Evolutionary conservation across 2,329 filamentous ascomycete species (phyloP), one percentile per base, ranked within the genome.

Genomic region (Fusarium sacchari): DNA sequence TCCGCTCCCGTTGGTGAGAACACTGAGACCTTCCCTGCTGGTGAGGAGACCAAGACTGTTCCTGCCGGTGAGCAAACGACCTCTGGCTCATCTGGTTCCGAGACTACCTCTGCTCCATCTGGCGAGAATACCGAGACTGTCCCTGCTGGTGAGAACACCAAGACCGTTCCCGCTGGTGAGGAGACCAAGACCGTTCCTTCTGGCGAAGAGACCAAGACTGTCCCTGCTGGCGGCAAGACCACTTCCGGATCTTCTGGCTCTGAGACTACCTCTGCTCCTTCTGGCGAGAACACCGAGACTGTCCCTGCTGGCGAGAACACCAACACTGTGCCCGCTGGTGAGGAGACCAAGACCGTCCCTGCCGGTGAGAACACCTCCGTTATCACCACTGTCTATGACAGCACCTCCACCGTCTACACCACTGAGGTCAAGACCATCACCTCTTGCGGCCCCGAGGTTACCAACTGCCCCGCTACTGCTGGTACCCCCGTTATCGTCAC

Each of bases 351-450:
- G 32, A 60, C 71, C 15, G 65, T 64, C 3, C 72, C 73, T 8
- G 49, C 69, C 43, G 53, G 44, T 24, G 70, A 64, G 46, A 64
- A 72, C 56, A 75, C 62, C 40, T 74, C 75, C 59, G 71, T 77
- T 58, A 82, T 80, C 66, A 84, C 82, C 75, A 68, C 66, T 20
- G 66, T 68, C 57, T 86, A 83, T 78, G 78, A 84, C 74, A 84
- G 80, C 72, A 85, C 84, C 68, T 86, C 86, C 5, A 88, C 87
- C 56, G 80, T 89, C 78, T 88, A 83, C 83, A 85, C 84, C 68
- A 89, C 88, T 46, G 78, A 81, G 5, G 78, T 85, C 67, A 82
- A 82, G 68, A 89, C 87, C 63, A 82, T 89, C 80, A 88, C 84
- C 66, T 85, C 83, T 77, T 87, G 86, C 73, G 84, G 79, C n/a